Evolutionary conservation across 495 filamentous ascomycete species (phyloP), one percentile per base, ranked within the genome.

Genomic region (Aspergillus affinis): DNA sequence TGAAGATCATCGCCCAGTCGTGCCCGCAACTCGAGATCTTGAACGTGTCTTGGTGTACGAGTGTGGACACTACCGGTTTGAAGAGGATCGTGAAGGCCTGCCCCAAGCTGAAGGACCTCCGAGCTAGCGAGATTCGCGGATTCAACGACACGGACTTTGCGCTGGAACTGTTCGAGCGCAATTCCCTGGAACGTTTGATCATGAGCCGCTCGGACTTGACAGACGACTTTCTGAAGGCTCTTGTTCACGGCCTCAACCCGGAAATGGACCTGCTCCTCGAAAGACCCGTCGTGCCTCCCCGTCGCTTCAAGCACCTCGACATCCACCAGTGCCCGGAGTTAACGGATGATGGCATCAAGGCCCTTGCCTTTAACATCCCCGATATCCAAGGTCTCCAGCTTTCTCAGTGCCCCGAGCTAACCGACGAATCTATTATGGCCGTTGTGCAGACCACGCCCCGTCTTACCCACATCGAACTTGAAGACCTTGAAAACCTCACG

Each of bases 1-100:
- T 93, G 83, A 91, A 88, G 63, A 92, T 96, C 59, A 89, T 98
- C 57, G 87, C 91, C 3, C 81, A 90, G 27, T 88, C 88, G 13
- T 98, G 94, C 62, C 88, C 89, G 1, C 86, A 85, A 46, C 78
- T 98, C 29, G 87, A 95, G 69, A 81, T 80, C 55, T 81, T 98
- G 60, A 94, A 97, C 66, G 82, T 98, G 2, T 93, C 90, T 1
- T 98, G 94, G 91, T 98, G 94, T 72, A 84, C 83, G 59, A 84
- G 90, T 53, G 84, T 96, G 70, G 88, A 91, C 72, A 87, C 91
- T n/a, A 79, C 84, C 13, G 94, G 94, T n/a, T 71, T 98, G 44
- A 81, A 81, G 54, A 82, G 81, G 57, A 79, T 98, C 13, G 76
- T 97, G 4, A 74, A 87, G 45, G 82, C 83, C 3, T 98, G 94